Evolutionary conservation across 345 rosid genomes (phyloP), one percentile per base, ranked within the genome.

Genomic region (Lepidium didymum): DNA sequence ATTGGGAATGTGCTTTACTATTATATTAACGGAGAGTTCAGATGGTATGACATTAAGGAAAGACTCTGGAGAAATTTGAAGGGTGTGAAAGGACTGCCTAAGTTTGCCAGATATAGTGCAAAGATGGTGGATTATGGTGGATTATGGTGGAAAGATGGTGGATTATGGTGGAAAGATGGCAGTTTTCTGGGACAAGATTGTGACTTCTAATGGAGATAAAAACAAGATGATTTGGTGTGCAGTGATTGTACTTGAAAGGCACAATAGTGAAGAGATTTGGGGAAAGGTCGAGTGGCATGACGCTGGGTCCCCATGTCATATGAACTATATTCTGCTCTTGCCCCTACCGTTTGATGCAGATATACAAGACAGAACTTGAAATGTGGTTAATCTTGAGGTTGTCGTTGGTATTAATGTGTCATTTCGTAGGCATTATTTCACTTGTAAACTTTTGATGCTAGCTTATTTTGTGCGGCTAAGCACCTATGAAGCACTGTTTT

Each of bases 1-100:
- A 3, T 52, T 3, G 56, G 8, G 13, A 83, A 80, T 25, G 53
- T 86, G 11, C 67, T 89, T 82, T 89, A 78, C 44, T 82, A 85
- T 53, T 89, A 86, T 11, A 82, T 85, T 75, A 80, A 77, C 72
- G 92, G 90, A 52, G 84, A 78, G 27, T 83, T 89, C 27, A 74
- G 79, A 62, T 91, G 96, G 14, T 85, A 78, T 19, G 86, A 83
- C 61, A 62, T 52, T 51, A 71, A 49, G 42, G 72, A 41, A 19
- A 46, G 13, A 19, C 11, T 2, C 10, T 85, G 96, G 93, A 83
- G 65, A 80, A 81, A 73, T 54, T 51, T 85, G 68, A 80, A 70
- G 56, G 88, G 87, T 5, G 61, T 83, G 54, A 79, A 75, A 15
- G 78, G 75, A 9, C 55, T 85, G 64, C 89, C 88, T 0, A 81